phyloP scores from a whole-genome alignment of 371 early-diverging fungal genomes.

The Thermomucor indicae-seudaticae region DNA sequence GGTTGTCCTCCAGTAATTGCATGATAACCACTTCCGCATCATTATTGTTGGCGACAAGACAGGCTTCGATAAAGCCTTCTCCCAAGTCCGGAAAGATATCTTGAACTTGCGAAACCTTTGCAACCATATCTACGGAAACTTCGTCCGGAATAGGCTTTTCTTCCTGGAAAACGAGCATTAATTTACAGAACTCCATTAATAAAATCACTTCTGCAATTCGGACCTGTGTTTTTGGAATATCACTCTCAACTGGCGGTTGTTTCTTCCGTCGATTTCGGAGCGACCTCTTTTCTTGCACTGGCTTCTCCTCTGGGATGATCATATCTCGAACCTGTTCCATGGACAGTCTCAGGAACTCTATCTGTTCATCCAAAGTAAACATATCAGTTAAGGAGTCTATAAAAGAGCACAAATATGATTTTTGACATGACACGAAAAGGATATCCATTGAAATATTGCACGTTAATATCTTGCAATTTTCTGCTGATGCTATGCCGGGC shows the following conservation, averaged over 20 bases:
- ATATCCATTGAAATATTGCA: constrained; percentile 33
- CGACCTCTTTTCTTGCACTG: constrained; percentile 11
- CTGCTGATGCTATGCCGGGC: constrained; percentile 59
- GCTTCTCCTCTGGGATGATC: constrained; percentile 27
- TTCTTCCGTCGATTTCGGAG: not conserved
- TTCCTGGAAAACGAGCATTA: too few relatives aligned
- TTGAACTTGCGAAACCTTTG: constrained; percentile 70
- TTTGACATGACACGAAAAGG: constrained; percentile 6
- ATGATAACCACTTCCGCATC: constrained; percentile 71
- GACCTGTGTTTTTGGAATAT: too few relatives aligned
- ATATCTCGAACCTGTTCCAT: constrained; percentile 71
- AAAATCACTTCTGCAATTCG: too few relatives aligned
- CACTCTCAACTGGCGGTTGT: too few relatives aligned
- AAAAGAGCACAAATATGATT: not conserved
- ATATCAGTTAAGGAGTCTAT: constrained; percentile 11
- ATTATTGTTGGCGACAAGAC: constrained; percentile 59
- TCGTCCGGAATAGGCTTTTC: too few relatives aligned
- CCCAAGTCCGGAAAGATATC: constrained; percentile 87
- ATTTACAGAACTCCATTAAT: too few relatives aligned
- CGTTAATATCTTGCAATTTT: constrained; percentile 47
- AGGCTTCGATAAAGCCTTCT: constrained; percentile 85
- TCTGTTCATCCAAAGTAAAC: constrained; percentile 52
- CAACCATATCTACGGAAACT: constrained; percentile 7
- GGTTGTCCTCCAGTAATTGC: constrained; percentile 67
- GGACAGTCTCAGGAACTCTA: constrained; percentile 63